These are phyloP conservation scores for Choiromyces venosus DNA, from an alignment of 495 filamentous ascomycete genomes.

Conservation along the genomic window DNA sequence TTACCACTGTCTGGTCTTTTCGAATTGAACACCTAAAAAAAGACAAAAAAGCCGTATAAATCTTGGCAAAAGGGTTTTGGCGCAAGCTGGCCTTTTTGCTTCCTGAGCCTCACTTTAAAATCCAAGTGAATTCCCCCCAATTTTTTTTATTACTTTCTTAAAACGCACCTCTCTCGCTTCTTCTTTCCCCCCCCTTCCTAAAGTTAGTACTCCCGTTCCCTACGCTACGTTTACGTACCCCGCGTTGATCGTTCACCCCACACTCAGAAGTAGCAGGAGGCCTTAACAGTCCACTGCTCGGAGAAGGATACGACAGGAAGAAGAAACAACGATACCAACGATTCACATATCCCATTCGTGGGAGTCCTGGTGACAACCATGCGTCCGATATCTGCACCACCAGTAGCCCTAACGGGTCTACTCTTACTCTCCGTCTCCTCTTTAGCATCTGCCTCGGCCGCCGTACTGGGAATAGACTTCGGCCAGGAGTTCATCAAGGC, in stretches of 20 bases:
- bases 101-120: constrained; percentile 37
- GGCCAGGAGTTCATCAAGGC: constrained; percentile 98
- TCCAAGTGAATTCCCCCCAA: constrained; percentile 15
- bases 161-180: constrained; percentile 11
- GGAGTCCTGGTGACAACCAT: constrained; percentile 28
- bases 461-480: constrained; percentile 86
- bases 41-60: not conserved
- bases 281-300: not conserved
- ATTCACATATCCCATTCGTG: constrained; percentile 19
- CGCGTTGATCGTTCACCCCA: not conserved
- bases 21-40: not conserved
- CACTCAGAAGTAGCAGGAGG: not conserved
- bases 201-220: no score
- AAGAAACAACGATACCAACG: constrained; percentile 6
- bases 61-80: constrained; percentile 25
- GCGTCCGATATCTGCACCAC: constrained; percentile 32
- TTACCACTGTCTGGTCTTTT: not conserved
- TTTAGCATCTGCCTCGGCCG: constrained; percentile 57
- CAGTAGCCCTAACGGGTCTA: constrained; percentile 38
- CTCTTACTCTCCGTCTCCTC: constrained; percentile 56
- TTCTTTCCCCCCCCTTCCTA: not conserved
- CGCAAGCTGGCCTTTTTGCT: constrained; percentile 40
- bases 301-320: not conserved
- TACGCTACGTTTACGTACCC: not conserved
- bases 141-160: constrained; percentile 1